phyloP scores from a whole-genome alignment of 257 asterid species.

The Haberlea rhodopensis region DNA sequence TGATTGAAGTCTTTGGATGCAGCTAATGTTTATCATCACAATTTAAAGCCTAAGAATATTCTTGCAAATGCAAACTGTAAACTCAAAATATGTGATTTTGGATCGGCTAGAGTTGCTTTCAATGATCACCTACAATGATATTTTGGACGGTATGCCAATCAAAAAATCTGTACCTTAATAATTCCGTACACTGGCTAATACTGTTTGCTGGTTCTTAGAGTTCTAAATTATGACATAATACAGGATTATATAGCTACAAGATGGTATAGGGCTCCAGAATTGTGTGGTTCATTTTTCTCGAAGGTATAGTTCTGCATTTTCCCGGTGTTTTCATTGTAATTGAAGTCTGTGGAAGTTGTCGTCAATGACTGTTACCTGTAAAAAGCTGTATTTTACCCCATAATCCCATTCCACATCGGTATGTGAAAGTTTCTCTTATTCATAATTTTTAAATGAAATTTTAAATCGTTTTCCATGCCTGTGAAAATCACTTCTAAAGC shows the following conservation, averaged over 20 bases:
- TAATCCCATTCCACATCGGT: background rate
- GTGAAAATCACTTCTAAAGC: background rate
- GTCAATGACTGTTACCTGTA: background rate
- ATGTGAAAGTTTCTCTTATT: background rate
- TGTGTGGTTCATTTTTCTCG: conserved; percentile 92
- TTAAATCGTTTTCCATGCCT: background rate
- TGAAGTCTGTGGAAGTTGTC: background rate
- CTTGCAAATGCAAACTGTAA: conserved; percentile 96
- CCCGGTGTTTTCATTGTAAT: background rate
- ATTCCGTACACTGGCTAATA: background rate
- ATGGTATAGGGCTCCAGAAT: conserved; percentile 96
- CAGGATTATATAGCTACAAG: conserved; percentile 95
- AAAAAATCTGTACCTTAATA: conserved; percentile 5
- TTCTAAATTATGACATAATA: conserved; percentile 9
- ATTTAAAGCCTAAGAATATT: conserved; percentile 81
- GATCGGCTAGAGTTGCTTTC: conserved; percentile 95
- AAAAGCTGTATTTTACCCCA: background rate
- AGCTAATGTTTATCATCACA: conserved; percentile 96
- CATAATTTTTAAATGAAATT: background rate
- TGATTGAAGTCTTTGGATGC: conserved; percentile 34
- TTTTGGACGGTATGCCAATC: conserved; percentile 82
- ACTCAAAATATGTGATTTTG: conserved; percentile 93
- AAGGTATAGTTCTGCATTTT: conserved; percentile 44
- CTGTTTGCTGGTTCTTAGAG: conserved; percentile 4
- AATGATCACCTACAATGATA: conserved; percentile 80